Evolutionary conservation across 495 filamentous ascomycete species (phyloP).

Genomic region (Poronia punctata): DNA sequence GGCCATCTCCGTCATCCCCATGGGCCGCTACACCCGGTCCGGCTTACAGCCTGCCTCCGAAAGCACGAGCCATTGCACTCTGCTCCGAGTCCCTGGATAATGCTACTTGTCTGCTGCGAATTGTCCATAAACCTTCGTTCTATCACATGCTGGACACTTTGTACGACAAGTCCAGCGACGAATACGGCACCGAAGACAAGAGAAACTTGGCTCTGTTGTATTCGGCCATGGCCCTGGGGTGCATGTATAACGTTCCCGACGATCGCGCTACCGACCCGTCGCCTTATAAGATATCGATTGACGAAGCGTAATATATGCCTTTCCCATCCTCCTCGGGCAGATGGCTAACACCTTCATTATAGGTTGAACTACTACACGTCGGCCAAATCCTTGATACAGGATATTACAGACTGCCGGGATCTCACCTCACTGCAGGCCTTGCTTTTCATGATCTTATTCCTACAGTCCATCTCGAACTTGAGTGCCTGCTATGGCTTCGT

Average conservation of each 20-base stretch:
- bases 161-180: slow-evolving; percentile 64
- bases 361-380: slow-evolving; percentile 82
- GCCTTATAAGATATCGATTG: slow-evolving; percentile 62
- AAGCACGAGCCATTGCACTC: slow-evolving; percentile 57
- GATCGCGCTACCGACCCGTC: slow-evolving; percentile 20
- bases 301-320: slow-evolving; percentile 59
- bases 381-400: slow-evolving; percentile 65
- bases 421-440: slow-evolving; percentile 78
- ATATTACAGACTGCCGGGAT: slow-evolving; percentile 89
- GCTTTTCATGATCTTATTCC: slow-evolving; percentile 86
- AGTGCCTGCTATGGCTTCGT: slow-evolving; percentile 92
- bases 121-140: slow-evolving; percentile 86
- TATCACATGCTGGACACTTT: slow-evolving; percentile 69
- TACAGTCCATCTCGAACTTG: slow-evolving; percentile 84
- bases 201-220: slow-evolving; percentile 80
- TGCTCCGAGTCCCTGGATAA: slow-evolving; percentile 76
- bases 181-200: slow-evolving; percentile 67
- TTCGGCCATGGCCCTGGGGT: slow-evolving; percentile 76
- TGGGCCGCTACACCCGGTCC: slow-evolving; percentile 55
- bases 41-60: slow-evolving; percentile 63
- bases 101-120: slow-evolving; percentile 73
- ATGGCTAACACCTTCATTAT: slow-evolving; percentile 13
- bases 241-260: slow-evolving; percentile 63
- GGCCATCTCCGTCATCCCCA: slow-evolving; percentile 44
- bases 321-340: background rate